These are phyloP conservation scores for Penicillium canescens DNA, from an alignment of 495 filamentous ascomycete species.

Conservation along the genomic window DNA sequence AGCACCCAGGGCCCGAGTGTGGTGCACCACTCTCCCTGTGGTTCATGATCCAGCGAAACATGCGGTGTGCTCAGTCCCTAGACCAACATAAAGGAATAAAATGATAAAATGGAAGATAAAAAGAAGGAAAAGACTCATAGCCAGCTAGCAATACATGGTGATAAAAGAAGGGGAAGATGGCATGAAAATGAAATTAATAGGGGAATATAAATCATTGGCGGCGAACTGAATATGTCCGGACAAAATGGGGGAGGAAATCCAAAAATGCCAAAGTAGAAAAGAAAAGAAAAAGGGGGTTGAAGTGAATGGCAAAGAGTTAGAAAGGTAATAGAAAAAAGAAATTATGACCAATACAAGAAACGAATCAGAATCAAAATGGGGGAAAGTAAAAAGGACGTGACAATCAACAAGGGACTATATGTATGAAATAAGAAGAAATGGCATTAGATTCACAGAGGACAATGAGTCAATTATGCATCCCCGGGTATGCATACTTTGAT, in stretches of 20 bases:
- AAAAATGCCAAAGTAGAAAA: constrained; percentile 17
- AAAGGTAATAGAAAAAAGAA: constrained; percentile 16
- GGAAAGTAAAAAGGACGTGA: constrained; percentile 9
- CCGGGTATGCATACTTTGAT: constrained; percentile 3
- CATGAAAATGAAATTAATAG: constrained; percentile 33
- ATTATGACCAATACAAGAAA: constrained; percentile 38
- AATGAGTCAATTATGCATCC: constrained; percentile 30
- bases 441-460: constrained; percentile 21
- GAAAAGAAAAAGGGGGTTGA: constrained; percentile 28
- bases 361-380: constrained; percentile 24
- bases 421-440: constrained; percentile 27
- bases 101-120: constrained; percentile 22
- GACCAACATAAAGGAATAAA: constrained; percentile 11
- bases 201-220: constrained; percentile 19
- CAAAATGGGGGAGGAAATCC: constrained; percentile 18
- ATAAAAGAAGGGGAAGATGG: constrained; percentile 29
- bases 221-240: constrained; percentile 25
- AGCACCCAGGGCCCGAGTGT: not conserved
- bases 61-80: constrained; percentile 6
- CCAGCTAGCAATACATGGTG: constrained; percentile 48
- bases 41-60: constrained; percentile 8
- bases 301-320: constrained; percentile 23
- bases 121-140: constrained; percentile 36
- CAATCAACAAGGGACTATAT: constrained; percentile 21
- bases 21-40: not conserved